Conservation (phyloP, 495 filamentous ascomycete species). For the Tuber brumale region DNA sequence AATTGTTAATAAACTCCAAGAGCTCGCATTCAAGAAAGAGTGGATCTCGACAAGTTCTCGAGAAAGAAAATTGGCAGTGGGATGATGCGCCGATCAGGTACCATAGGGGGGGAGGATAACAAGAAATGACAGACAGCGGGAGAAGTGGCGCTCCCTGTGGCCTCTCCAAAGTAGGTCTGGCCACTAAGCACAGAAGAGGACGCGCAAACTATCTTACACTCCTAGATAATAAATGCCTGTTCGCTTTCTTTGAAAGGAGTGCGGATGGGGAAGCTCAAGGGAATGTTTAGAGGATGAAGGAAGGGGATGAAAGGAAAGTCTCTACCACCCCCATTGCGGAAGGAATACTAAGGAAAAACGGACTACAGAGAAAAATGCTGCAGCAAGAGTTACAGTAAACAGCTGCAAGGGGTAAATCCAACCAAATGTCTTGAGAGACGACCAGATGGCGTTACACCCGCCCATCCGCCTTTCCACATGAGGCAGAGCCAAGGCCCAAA, state of each 20-base stretch:
- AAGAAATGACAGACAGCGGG: constrained; percentile 12
- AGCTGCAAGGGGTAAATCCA: neutral
- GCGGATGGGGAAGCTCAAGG: neutral
- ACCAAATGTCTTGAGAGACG: neutral
- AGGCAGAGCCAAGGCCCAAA: neutral
- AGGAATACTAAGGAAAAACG: neutral
- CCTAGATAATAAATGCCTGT: neutral
- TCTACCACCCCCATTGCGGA: neutral
- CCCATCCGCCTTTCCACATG: neutral
- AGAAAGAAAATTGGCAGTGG: constrained; percentile 7
- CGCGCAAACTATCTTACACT: neutral
- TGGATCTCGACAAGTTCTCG: constrained; percentile 14
- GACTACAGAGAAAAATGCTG: neutral
- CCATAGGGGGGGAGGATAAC: neutral
- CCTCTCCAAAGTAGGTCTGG: neutral
- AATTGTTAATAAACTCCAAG: neutral
- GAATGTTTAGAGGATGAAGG: neutral
- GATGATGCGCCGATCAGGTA: constrained; percentile 11
- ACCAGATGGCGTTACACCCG: neutral
- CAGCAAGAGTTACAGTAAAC: neutral
- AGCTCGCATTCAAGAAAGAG: constrained; percentile 13
- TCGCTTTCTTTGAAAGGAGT: neutral
- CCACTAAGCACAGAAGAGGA: neutral
- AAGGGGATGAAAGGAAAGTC: neutral
- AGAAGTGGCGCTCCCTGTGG: constrained; percentile 7